Percentiles rank a stretch among this genome's conserved stretches.
Evolutionary conservation across 208 protist species (phyloP).

Genomic region (Leishmania martiniquensis): DNA sequence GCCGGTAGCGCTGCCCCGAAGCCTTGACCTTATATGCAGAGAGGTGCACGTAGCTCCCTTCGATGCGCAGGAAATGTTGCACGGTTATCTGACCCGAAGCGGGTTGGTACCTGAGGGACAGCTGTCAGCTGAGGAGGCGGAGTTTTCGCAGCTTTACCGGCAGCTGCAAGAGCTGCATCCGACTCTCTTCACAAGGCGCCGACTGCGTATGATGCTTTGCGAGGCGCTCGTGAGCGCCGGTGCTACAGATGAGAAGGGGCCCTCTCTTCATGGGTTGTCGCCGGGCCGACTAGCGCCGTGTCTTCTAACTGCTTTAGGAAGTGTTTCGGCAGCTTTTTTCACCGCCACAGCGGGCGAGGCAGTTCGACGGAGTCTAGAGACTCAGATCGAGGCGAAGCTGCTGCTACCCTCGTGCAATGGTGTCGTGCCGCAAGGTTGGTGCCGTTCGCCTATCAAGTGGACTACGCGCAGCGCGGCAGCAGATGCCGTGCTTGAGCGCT

Average conservation of each 20-base stretch:
- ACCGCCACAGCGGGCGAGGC: conserved; percentile 30
- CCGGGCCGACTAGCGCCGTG: conserved; percentile 8
- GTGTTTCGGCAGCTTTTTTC: conserved; percentile 47
- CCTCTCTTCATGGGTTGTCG: background rate
- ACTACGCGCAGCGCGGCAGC: background rate
- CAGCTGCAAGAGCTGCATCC: conserved; percentile 53
- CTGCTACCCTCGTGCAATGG: conserved; percentile 29
- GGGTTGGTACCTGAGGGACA: conserved; percentile 18
- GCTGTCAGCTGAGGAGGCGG: conserved; percentile 30
- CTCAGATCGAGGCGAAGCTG: conserved; percentile 44
- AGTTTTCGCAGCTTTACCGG: conserved; percentile 62
- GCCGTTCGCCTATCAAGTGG: background rate
- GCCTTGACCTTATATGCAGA: conserved; percentile 19
- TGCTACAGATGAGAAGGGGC: background rate
- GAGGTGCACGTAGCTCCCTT: conserved; percentile 21
- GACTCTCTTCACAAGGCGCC: conserved; percentile 48
- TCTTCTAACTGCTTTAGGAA: conserved; percentile 30
- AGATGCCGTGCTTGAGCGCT: conserved; percentile 29
- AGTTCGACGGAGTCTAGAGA: conserved; percentile 44
- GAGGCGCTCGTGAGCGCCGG: conserved; percentile 23
- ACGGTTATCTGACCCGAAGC: conserved; percentile 37
- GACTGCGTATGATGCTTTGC: conserved; percentile 47
- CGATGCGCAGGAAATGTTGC: conserved; percentile 40
- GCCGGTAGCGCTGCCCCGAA: conserved; percentile 7
- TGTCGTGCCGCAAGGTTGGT: conserved; percentile 5